These are phyloP conservation scores for Picea abies DNA, from an alignment of 83 land plant genomes.

Conservation along the genomic window DNA sequence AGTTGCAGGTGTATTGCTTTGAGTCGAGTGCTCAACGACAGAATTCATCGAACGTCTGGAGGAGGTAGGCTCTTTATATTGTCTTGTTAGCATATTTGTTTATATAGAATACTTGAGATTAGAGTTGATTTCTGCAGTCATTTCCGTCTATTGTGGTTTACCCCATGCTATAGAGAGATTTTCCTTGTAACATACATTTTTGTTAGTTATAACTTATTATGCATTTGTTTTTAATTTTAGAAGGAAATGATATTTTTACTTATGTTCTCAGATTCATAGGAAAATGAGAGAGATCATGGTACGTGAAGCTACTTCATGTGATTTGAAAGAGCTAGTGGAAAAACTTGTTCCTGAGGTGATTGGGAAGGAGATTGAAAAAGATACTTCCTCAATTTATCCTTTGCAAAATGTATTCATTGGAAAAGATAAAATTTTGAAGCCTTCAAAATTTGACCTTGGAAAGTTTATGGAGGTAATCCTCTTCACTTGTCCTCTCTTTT, in stretches of 20 bases:
- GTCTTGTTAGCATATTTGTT: too few species aligned
- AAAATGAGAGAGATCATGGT: conserved; percentile 93
- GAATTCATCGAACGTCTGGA: too few species aligned
- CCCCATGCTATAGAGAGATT: too few species aligned
- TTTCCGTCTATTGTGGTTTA: too few species aligned
- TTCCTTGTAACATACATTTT: too few species aligned
- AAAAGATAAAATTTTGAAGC: conserved; percentile 85
- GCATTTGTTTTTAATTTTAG: background rate
- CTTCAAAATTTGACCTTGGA: conserved; percentile 85
- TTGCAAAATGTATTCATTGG: conserved; percentile 76
- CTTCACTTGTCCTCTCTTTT: background rate
- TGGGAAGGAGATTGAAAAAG: conserved; percentile 93
- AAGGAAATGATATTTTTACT: background rate
- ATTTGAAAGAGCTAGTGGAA: conserved; percentile 75
- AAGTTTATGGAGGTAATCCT: conserved; percentile 77
- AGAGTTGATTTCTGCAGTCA: too few species aligned
- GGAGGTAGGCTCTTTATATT: too few species aligned
- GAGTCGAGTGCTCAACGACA: too few species aligned
- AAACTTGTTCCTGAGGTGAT: conserved; percentile 88
- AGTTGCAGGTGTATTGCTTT: too few species aligned
- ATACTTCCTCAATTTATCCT: conserved; percentile 74
- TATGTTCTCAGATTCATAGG: conserved; percentile 58
- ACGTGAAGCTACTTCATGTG: conserved; percentile 68
- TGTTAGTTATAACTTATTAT: background rate
- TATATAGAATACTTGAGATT: too few species aligned